Evolutionary conservation across 2,329 filamentous ascomycete species (phyloP), one percentile per base, ranked within the genome.

Genomic region (Endoconidiophora laricicola): DNA sequence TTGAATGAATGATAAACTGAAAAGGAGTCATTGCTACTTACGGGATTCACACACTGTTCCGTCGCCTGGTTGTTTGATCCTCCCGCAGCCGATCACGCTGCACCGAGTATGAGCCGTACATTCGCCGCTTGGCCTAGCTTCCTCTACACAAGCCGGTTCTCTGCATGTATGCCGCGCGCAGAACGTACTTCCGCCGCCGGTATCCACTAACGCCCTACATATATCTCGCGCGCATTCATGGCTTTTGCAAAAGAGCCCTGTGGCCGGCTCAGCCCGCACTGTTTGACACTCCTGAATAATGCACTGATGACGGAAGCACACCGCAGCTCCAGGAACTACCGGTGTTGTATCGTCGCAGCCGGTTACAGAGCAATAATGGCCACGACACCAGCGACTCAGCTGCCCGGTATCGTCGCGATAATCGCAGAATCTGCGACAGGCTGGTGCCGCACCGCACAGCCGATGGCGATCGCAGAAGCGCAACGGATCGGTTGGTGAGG

Each of bases 401-500:
- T 18, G 33, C 14, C 40, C 48, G 3, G 29, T 33, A 33, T 37
- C 39, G n/a, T 50, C 39, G n/a, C 44, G 38, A 9, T 14, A 46
- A 41, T 46, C 48, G 14, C 56, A 53, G 41, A 56, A 56, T n/a
- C 54, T 52, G 6, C 23, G 36, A 43, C 58, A 59, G 10, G 29
- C 29, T 33, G 29, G 44, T 51, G 3, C 22, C 42, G 1, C 46
- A 39, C 16, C 40, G 54, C 58, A 59, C 22, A 56, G 45, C 6
- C 58, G 52, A 49, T 59, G 58, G 6, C 56, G 54, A 14, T 58
- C 55, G 44, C 58, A 59, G 55, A 57, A 58, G 9, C 57, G 55
- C 3, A 53, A 48, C 6, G 46, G 46, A 22, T 55, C 54, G n/a
- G 52, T 29, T 4, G 51, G 45, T 9, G 54, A 49, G 18, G 26